Evolutionary conservation across 2,329 filamentous ascomycete genomes (phyloP), one percentile per base, ranked within the genome.

Genomic region (Sporothrix sp.): DNA sequence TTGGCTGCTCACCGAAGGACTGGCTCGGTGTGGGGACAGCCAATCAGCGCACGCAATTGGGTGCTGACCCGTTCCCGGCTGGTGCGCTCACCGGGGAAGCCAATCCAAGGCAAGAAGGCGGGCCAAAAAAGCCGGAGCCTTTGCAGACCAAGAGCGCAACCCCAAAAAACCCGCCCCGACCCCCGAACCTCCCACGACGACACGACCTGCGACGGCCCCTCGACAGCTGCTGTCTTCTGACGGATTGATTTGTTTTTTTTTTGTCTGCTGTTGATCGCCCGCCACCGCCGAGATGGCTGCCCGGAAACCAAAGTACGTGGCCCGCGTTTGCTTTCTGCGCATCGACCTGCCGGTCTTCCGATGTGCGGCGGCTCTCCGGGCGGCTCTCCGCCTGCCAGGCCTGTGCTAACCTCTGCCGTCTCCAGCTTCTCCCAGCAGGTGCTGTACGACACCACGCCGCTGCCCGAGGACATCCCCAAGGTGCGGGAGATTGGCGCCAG

Each of bases 401-500:
- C 3, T n/a, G 18, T 16, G 10, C 48, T 30, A 27, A 25, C 16
- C 0, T n/a, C 4, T 42, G 51, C n/a, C n/a, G n/a, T n/a, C 56
- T 58, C 59, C 66, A 97, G 93, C 69, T 97, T 97, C 84, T 89
- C 88, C 73, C 87, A 95, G 74, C 76, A 89, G 67, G 78, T 86
- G 73, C 86, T 97, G 71, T 80, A 93, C 75, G 93, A 98, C 78
- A 93, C 87, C 65, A 95, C 93, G 60, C 91, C 93, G 63, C 85
- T 98, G 64, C 93, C 93, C 59, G 83, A 87, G 66, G 78, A 84
- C 63, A 89, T 98, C 69, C 93, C 93, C 63, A 83, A 87, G 66
- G 93, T 98, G 68, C 79, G 87, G 69, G 93, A 98, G 73, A 81
- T 98, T 59, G 93, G 93, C 63, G 81, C 88, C 64, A 95, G 84